A percentile compares a stretch with the other conserved stretches of the same genome.
Conservation (phyloP, 768 basidiomycete species). For the Suillus bovinus region DNA sequence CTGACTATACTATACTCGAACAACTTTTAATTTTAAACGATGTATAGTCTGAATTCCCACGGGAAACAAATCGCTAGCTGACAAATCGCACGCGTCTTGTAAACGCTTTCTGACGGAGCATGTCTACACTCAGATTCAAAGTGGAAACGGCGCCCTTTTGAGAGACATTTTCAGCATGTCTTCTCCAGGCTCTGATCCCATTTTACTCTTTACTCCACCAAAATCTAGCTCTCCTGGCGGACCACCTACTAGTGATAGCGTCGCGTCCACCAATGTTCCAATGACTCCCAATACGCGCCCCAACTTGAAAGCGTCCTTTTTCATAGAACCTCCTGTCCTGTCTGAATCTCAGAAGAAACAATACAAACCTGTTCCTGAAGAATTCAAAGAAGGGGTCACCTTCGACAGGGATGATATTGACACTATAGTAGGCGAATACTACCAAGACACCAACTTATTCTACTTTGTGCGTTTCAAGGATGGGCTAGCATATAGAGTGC, state of each 20-base stretch:
- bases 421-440: conserved; percentile 61
- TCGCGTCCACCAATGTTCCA: conserved; percentile 9
- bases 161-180: conserved; percentile 17
- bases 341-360: conserved; percentile 37
- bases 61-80: not conserved
- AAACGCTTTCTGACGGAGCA: conserved; percentile 12
- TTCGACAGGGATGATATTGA: conserved; percentile 33
- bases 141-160: not conserved
- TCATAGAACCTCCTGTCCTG: conserved; percentile 41
- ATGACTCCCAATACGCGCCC: conserved; percentile 16
- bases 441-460: conserved; percentile 39
- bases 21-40: no score
- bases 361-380: conserved; percentile 40
- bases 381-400: conserved; percentile 36
- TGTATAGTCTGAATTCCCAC: not conserved
- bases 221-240: conserved; percentile 14
- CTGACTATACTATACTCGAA: no score
- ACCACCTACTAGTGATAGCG: conserved; percentile 7
- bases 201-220: conserved; percentile 18
- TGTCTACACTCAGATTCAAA: conserved; percentile 9
- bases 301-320: conserved; percentile 26
- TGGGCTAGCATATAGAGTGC: conserved; percentile 61
- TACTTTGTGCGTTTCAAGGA: conserved; percentile 62
- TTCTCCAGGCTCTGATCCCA: conserved; percentile 14
- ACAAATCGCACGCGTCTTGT: conserved; percentile 6